Evolutionary conservation across 2,329 filamentous ascomycete genomes (phyloP).

Genomic region (Fusarium nygamai): DNA sequence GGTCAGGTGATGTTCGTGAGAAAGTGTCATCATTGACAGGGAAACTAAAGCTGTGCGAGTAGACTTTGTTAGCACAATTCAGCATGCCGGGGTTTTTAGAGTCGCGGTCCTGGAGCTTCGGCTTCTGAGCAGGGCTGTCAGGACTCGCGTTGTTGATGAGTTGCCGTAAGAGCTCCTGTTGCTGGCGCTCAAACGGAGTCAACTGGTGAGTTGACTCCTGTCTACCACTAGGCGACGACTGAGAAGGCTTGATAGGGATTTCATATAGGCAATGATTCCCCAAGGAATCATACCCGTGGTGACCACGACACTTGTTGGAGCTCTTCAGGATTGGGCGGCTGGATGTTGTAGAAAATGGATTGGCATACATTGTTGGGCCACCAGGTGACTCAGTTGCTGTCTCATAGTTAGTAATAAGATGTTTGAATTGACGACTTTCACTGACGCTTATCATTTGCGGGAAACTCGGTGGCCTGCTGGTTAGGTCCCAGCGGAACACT

Average conservation of each 20-base stretch:
- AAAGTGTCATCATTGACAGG: constrained; percentile 56
- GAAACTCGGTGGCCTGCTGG: constrained; percentile 17
- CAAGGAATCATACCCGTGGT: neutral
- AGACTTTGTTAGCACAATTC: constrained; percentile 47
- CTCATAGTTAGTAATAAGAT: neutral
- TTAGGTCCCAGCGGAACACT: constrained; percentile 11
- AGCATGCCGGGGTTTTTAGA: neutral
- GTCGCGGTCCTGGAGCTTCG: constrained; percentile 4
- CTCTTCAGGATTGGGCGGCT: constrained; percentile 18
- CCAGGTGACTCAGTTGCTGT: constrained; percentile 33
- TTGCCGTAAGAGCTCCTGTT: constrained; percentile 50
- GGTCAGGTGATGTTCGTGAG: constrained; percentile 47
- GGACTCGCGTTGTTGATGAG: constrained; percentile 49
- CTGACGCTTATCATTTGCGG: constrained; percentile 28
- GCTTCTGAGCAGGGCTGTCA: constrained; percentile 26
- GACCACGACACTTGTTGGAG: constrained; percentile 17
- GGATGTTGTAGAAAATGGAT: constrained; percentile 34
- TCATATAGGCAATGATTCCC: constrained; percentile 23
- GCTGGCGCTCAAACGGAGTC: constrained; percentile 53
- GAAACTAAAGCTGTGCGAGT: constrained; percentile 61
- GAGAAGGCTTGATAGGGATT: neutral
- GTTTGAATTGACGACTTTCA: neutral
- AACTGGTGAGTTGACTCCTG: constrained; percentile 38
- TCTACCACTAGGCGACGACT: constrained; percentile 48
- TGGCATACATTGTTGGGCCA: constrained; percentile 60